phyloP scores from a whole-genome alignment of 371 early-diverging fungal species.

The Thermomucor indicae-seudaticae region DNA sequence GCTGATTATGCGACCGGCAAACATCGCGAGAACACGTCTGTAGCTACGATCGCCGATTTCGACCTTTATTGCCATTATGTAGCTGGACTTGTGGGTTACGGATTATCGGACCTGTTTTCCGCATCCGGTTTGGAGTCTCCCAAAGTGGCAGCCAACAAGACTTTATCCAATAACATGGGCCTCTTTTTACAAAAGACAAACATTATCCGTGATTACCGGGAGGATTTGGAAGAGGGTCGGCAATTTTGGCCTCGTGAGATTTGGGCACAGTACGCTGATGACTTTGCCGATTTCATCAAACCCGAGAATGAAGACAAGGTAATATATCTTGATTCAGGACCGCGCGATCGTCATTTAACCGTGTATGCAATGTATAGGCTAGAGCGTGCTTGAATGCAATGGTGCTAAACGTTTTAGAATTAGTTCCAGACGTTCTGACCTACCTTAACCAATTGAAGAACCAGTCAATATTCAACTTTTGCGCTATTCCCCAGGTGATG shows the following conservation, averaged over 20 bases:
- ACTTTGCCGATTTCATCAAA: conserved; percentile 55
- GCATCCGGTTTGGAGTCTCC: conserved; percentile 81
- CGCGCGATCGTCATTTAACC: neutral
- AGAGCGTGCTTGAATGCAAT: conserved; percentile 79
- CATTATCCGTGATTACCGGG: conserved; percentile 90
- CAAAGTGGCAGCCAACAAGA: conserved; percentile 30
- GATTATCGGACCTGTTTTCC: conserved; percentile 86
- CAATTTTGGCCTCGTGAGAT: conserved; percentile 94
- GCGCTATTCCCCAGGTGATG: conserved; percentile 98
- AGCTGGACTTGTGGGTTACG: conserved; percentile 95
- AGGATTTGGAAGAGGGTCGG: conserved; percentile 86
- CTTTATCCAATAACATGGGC: conserved; percentile 86
- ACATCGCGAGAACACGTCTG: conserved; percentile 59
- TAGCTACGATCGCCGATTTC: conserved; percentile 80
- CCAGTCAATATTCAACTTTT: conserved; percentile 85
- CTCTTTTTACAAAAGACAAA: conserved; percentile 95
- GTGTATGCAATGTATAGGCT: conserved; percentile 26
- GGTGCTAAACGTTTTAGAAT: conserved; percentile 80
- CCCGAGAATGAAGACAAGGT: conserved; percentile 60
- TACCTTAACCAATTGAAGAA: conserved; percentile 78
- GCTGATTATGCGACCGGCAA: conserved; percentile 76
- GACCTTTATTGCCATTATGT: conserved; percentile 97
- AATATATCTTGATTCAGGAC: neutral
- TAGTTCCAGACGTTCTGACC: conserved; percentile 82
- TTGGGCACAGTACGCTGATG: conserved; percentile 71